phyloP scores from a whole-genome alignment of 2,329 filamentous ascomycete genomes.

The Hypoxylon sp. region DNA sequence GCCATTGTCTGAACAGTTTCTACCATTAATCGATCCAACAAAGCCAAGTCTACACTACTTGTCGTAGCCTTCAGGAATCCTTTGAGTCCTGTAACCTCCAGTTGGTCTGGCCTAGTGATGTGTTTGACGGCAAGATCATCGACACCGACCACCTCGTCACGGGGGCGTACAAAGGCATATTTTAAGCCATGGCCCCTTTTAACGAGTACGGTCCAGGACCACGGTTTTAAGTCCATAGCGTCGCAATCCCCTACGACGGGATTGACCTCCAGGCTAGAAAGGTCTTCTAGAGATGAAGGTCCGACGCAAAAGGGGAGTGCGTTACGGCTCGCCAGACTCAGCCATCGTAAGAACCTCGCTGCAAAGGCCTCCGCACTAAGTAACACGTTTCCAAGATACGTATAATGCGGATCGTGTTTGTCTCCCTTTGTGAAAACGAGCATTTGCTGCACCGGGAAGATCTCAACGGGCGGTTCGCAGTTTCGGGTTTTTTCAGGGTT shows the following conservation, averaged over 20 bases:
- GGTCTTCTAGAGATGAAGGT: neutral
- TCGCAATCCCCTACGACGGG: neutral
- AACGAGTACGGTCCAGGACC: neutral
- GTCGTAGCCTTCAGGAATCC: neutral
- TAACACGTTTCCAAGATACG: neutral
- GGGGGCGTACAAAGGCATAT: constrained; percentile 11
- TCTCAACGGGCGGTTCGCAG: neutral
- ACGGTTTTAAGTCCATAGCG: neutral
- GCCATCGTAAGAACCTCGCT: neutral
- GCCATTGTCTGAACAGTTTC: neutral
- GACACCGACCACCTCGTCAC: no score
- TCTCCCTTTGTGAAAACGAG: neutral
- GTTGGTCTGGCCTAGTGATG: neutral
- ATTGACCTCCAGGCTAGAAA: neutral
- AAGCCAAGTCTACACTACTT: neutral
- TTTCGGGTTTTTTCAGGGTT: no score
- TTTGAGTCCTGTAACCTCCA: constrained; percentile 1
- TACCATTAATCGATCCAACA: constrained; percentile 2
- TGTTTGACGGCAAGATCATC: neutral
- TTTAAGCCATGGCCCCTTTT: neutral
- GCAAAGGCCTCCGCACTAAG: constrained; percentile 6
- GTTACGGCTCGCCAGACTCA: neutral
- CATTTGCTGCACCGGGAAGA: neutral
- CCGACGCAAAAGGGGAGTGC: neutral
- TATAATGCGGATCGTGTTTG: neutral